Base-by-base conservation (phyloP, 1,139 yeast species). In the Protomyces gravidus region DNA sequence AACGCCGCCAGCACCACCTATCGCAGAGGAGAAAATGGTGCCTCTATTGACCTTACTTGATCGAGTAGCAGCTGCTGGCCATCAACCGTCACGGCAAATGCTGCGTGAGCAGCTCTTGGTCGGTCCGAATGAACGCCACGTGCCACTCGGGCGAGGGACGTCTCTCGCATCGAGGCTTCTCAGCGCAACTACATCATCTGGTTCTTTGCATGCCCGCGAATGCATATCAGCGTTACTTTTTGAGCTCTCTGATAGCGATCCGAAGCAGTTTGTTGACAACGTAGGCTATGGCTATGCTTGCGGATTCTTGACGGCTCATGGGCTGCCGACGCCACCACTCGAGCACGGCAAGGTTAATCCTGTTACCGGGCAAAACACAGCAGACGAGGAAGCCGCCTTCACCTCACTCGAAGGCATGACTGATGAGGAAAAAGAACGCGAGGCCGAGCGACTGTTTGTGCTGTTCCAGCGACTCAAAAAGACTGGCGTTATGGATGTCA, bases 361-460 rank as follows among this genome's bases (percentile, higher is more conserved):
- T 9, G 61, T 71, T 28, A 71, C 73, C 0, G 73, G 73, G 9
- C 72, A 71, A 56, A 51, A 58, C 2, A 21, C 61, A 32, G 62
- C 46, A 5, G 61, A 48, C 25, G 66, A 62, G 55, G 46, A 42
- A 19, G 64, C 50, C 4, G 55, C 45, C 23, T 61, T 58, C 48
- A 39, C 47, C 7, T 59, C 61, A 15, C 65, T 72, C 61, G 68
- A 68, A 21, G 71, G 68, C 17, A 71, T 80, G 72, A 73, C 80
- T 0, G 75, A 73, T n/a, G 80, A 76, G 59, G 84, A 81, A 64
- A 80, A 80, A 66, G 81, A 79, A 62, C 67, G 68, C 7, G 84
- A 81, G 65, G 80, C 83, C 1, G 83, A 80, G 59, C 74, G 78
- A 64, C 68, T 81, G 66, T 78, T 77, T 66, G 77, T 73, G 2